Evolutionary conservation across 305 asterid species (phyloP).

Genomic region (Petunia hybrid): DNA sequence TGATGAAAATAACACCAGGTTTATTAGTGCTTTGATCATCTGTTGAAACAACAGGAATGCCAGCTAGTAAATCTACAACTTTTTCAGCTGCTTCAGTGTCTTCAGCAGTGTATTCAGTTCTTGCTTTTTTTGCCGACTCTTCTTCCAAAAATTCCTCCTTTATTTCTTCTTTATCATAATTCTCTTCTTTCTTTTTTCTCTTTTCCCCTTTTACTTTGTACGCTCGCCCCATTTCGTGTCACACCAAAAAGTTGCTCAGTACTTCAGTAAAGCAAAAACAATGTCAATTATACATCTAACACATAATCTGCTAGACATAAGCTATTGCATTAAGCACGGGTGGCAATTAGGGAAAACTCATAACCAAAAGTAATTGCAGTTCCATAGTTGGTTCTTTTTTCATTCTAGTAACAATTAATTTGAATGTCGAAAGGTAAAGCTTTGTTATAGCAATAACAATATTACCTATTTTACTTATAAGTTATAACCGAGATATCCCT

Average conservation of each 20-base stretch:
- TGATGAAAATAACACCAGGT: constrained; percentile 73
- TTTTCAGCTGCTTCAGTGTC: constrained; percentile 50
- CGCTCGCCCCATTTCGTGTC: constrained; percentile 56
- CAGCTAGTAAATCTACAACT: constrained; percentile 55
- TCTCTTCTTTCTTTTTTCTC: constrained; percentile 67
- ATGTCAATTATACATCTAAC: background rate
- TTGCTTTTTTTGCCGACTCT: constrained; percentile 52
- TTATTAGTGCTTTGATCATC: constrained; percentile 48
- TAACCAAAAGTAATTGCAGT: too few relatives aligned
- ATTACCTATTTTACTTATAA: too few relatives aligned
- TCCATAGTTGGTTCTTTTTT: too few relatives aligned
- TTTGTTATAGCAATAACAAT: too few relatives aligned
- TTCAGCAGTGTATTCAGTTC: constrained; percentile 40
- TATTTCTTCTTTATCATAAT: constrained; percentile 60
- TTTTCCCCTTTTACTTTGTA: constrained; percentile 81
- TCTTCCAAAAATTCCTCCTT: constrained; percentile 46
- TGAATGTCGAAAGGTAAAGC: too few relatives aligned
- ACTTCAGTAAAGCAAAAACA: background rate
- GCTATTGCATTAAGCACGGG: too few relatives aligned
- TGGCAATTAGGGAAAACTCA: too few relatives aligned
- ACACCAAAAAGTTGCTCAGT: background rate
- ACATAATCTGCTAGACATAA: too few relatives aligned
- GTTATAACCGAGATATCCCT: too few relatives aligned
- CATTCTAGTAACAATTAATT: too few relatives aligned
- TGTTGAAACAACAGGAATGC: constrained; percentile 61